These are phyloP conservation scores for Myxozyma nipponensis DNA, from an alignment of 805 yeast genomes.

Conservation along the genomic window DNA sequence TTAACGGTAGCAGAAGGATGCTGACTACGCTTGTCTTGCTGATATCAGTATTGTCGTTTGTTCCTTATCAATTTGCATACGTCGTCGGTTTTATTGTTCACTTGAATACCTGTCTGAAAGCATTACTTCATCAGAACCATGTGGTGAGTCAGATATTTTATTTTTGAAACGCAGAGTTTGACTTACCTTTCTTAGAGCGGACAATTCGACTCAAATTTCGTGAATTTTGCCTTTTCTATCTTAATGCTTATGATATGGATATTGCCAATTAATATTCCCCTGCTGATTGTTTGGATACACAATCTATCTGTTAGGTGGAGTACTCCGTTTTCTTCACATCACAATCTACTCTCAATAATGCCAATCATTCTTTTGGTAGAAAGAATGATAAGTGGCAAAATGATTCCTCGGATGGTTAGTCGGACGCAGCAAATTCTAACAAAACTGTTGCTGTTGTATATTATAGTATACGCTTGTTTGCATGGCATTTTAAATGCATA, in stretches of 20 bases:
- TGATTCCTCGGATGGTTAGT: conserved; percentile 41
- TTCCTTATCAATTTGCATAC: conserved; percentile 81
- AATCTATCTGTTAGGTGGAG: conserved; percentile 73
- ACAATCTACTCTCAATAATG: conserved; percentile 69
- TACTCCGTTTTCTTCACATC: conserved; percentile 83
- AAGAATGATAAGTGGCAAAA: conserved; percentile 48
- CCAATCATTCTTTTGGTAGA: conserved; percentile 66
- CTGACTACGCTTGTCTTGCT: conserved; percentile 35
- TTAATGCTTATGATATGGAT: conserved; percentile 71
- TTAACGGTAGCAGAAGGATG: conserved; percentile 19
- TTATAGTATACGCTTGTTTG: conserved; percentile 57
- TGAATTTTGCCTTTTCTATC: conserved; percentile 61
- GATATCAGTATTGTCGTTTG: conserved; percentile 52
- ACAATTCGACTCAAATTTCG: conserved; percentile 34
- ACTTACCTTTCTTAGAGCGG: neutral
- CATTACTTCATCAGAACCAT: conserved; percentile 10
- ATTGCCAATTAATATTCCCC: conserved; percentile 73
- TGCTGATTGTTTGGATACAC: conserved; percentile 74
- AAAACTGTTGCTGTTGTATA: conserved; percentile 45
- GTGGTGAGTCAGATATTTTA: conserved; percentile 11
- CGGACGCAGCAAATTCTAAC: conserved; percentile 36
- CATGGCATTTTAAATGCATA: conserved; percentile 81
- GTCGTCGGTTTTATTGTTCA: conserved; percentile 59
- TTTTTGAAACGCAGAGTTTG: neutral
- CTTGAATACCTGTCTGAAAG: conserved; percentile 44